phyloP scores from a whole-genome alignment of 2,329 filamentous ascomycete genomes.

The Colletotrichum australisinense region DNA sequence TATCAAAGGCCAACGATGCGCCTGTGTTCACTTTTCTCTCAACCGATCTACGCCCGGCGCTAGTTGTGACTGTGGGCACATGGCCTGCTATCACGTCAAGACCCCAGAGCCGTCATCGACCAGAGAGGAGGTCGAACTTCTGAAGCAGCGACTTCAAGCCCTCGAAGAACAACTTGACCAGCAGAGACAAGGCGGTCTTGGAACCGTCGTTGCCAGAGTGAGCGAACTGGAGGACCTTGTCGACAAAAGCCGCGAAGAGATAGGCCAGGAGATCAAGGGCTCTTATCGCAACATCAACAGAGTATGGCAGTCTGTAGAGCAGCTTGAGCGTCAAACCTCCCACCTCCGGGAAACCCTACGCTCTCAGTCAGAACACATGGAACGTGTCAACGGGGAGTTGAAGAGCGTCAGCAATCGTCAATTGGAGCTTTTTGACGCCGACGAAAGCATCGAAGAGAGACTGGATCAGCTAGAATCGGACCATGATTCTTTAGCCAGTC shows the following conservation, averaged over 20 bases:
- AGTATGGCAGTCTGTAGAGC: slow-evolving; percentile 63
- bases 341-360: slow-evolving; percentile 50
- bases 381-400: slow-evolving; percentile 53
- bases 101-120: slow-evolving; percentile 57
- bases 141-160: slow-evolving; percentile 57
- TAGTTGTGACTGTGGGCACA: slow-evolving; percentile 69
- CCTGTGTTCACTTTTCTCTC: slow-evolving; percentile 67
- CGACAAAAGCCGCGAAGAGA: slow-evolving; percentile 63
- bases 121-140: slow-evolving; percentile 59
- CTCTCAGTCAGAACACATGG: slow-evolving; percentile 54
- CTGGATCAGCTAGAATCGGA: slow-evolving; percentile 61
- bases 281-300: slow-evolving; percentile 66
- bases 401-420: slow-evolving; percentile 60
- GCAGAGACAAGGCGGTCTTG: slow-evolving; percentile 50
- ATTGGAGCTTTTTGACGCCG: slow-evolving; percentile 61
- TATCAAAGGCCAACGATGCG: slow-evolving; percentile 68
- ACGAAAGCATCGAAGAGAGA: slow-evolving; percentile 65
- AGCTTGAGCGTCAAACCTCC: slow-evolving; percentile 53
- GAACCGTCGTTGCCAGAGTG: slow-evolving; percentile 56
- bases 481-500: slow-evolving; percentile 15
- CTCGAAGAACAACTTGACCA: slow-evolving; percentile 57
- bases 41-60: slow-evolving; percentile 65
- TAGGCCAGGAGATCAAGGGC: slow-evolving; percentile 63
- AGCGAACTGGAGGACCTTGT: slow-evolving; percentile 65
- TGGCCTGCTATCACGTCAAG: slow-evolving; percentile 68